Base-by-base conservation (phyloP, 306 rosid genomes). In the Prunus fruticosa region DNA sequence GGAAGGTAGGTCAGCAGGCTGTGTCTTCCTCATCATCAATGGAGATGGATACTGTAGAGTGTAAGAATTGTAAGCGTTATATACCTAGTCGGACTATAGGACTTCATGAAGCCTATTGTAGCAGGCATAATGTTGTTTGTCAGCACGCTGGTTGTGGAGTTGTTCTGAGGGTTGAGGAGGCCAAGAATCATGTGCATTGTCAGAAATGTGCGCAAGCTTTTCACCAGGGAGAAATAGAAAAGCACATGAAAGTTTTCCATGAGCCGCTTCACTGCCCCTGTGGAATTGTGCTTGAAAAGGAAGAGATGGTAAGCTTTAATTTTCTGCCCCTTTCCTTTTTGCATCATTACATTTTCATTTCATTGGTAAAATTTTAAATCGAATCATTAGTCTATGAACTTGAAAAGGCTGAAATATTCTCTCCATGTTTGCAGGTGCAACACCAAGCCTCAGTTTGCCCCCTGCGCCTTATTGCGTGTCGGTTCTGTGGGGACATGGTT, bases 401-500 rank as follows among this genome's bases (percentile, higher is more conserved):
- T 62, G 28, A 28, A 14, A 63, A 3, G 45, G 32, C 53, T 54
- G 51, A 16, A 12, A 38, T 49, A 22, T 11, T 83, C 72, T 84
- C 45, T 50, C 69, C 57, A 34, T 61, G 61, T 30, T 74, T 54
- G 78, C 85, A 95, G 99, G 92, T 92, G 72, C 88, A 87, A 76
- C 99, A 95, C 86, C 97, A 92, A 82, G 78, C 90, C 30, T 82
- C 88, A 12, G 82, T 54, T 79, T 95, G 99, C 45, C 97, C 96
- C 13, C 71, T 95, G 79, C 91, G 99, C 19, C 87, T 95, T 23
- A 85, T 90, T 57, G 18, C 90, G 3, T 95, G 99, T 81, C 87
- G 88, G 72, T 95, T 95, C 66, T 95, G 99, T 41, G 99, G 99
- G 61, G 99, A 95, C 79, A 92, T 92, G 99, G 99, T 95, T 84